These are phyloP conservation scores for Tilletia caries DNA, from an alignment of 1,284 basidiomycete genomes.

Conservation along the genomic window DNA sequence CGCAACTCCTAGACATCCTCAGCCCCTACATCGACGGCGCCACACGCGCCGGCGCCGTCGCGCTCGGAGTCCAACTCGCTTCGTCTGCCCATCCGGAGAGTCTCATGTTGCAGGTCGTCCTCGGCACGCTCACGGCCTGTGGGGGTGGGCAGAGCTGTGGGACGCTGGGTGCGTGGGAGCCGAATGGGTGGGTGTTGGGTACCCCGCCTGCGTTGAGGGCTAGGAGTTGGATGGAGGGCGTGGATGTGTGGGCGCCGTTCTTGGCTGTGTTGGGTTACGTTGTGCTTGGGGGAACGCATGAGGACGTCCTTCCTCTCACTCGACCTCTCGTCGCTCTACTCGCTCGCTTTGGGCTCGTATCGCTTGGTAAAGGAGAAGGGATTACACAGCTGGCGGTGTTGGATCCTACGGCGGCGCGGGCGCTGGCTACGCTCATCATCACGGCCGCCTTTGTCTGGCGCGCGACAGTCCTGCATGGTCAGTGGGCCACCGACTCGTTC, in stretches of 20 bases:
- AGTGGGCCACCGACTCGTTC: constrained; percentile 65
- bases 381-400: neutral
- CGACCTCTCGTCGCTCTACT: constrained; percentile 19
- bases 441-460: constrained; percentile 29
- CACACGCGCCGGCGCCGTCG: constrained; percentile 33
- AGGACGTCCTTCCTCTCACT: constrained; percentile 4
- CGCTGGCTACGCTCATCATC: constrained; percentile 37
- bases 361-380: neutral
- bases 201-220: constrained; percentile 39
- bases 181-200: constrained; percentile 33
- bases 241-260: constrained; percentile 35
- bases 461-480: constrained; percentile 32
- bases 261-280: constrained; percentile 30
- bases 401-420: constrained; percentile 24
- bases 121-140: constrained; percentile 37
- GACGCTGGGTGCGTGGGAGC: constrained; percentile 37
- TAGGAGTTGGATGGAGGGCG: constrained; percentile 26
- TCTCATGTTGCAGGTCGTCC: constrained; percentile 31
- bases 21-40: constrained; percentile 39
- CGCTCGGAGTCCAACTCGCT: constrained; percentile 31
- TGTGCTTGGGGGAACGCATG: constrained; percentile 28
- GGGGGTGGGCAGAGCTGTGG: constrained; percentile 41
- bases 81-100: constrained; percentile 23
- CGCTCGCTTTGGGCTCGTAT: neutral
- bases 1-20: constrained; percentile 29